phyloP scores from a whole-genome alignment of 1,139 yeast species.

The Diutina scorzettiae region DNA sequence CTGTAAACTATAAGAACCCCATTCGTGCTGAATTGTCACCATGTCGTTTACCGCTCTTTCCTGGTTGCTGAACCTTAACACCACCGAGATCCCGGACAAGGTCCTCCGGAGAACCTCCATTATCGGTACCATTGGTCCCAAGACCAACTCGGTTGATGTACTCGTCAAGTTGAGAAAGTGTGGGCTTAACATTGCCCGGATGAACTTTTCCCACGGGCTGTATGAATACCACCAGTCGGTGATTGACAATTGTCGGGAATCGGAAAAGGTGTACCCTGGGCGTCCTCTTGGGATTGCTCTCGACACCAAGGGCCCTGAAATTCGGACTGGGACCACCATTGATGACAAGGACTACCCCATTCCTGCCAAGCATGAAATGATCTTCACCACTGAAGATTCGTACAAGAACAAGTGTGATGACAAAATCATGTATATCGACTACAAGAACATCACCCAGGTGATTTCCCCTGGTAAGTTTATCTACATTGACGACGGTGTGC shows the following conservation, averaged over 20 bases:
- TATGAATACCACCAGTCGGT: conserved; percentile 96
- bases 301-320: conserved; percentile 99
- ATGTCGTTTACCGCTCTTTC: conserved; percentile 23
- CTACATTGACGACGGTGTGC: conserved; percentile 95
- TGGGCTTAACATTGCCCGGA: conserved; percentile 93
- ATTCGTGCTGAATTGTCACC: too few relatives aligned
- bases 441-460: conserved; percentile 92
- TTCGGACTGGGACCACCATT: conserved; percentile 92
- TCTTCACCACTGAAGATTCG: conserved; percentile 80
- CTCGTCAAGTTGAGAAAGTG: conserved; percentile 86
- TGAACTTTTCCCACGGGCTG: conserved; percentile 98
- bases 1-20: too few relatives aligned
- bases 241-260: conserved; percentile 89
- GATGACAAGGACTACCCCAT: conserved; percentile 75
- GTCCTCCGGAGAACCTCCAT: conserved; percentile 90
- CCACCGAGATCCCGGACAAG: conserved; percentile 67
- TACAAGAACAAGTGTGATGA: conserved; percentile 65
- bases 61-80: conserved; percentile 82
- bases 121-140: conserved; percentile 97
- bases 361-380: conserved; percentile 79
- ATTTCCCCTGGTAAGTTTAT: conserved; percentile 78
- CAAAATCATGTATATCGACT: conserved; percentile 79
- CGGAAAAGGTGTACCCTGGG: conserved; percentile 82
- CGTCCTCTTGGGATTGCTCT: conserved; percentile 97
- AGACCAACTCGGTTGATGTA: conserved; percentile 82